These are phyloP conservation scores for Eleusine indica DNA, from an alignment of 176 grass and related monocot genomes.

Conservation along the genomic window DNA sequence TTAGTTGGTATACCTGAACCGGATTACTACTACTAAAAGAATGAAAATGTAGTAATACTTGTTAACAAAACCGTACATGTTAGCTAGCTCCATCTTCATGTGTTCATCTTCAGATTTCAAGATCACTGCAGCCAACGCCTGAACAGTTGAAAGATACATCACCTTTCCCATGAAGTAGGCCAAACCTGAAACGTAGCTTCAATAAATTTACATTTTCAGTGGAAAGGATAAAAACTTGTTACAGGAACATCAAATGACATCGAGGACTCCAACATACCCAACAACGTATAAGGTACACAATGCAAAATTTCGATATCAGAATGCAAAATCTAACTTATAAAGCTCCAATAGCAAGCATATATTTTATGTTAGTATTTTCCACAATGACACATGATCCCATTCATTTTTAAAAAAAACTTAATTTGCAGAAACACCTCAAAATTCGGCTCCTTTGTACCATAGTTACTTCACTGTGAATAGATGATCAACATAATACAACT, in stretches of 20 bases:
- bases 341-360: background rate
- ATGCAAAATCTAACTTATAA: background rate
- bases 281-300: constrained; percentile 1
- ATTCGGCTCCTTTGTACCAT: background rate
- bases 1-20: constrained; percentile 21
- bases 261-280: constrained; percentile 9
- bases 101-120: constrained; percentile 13
- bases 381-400: background rate
- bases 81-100: constrained; percentile 53
- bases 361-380: background rate
- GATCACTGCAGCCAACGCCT: background rate
- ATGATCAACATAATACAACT: background rate
- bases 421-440: background rate
- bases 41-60: background rate
- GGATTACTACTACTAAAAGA: background rate
- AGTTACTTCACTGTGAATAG: background rate
- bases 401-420: background rate
- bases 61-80: constrained; percentile 42
- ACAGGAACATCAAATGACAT: background rate
- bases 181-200: constrained; percentile 31
- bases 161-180: background rate
- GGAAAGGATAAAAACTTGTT: constrained; percentile 19
- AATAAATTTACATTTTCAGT: constrained; percentile 15
- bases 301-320: background rate
- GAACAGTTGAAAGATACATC: background rate